These are phyloP conservation scores for Aristolochia contorta DNA, from an alignment of 164 flowering plant genomes.

Conservation along the genomic window DNA sequence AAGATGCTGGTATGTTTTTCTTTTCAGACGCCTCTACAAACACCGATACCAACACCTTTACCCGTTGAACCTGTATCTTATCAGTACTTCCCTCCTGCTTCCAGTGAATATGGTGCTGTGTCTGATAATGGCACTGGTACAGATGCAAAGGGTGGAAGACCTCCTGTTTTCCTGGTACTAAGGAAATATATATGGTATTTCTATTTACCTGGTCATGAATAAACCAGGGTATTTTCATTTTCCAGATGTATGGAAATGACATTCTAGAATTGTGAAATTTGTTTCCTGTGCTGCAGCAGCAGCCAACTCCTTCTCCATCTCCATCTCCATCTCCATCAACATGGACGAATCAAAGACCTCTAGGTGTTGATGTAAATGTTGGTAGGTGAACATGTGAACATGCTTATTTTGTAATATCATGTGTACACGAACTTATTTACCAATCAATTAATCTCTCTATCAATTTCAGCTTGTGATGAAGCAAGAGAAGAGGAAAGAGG, in stretches of 20 bases:
- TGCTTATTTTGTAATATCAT: background rate
- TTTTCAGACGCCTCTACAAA: constrained; percentile 14
- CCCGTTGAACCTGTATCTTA: constrained; percentile 10
- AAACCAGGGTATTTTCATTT: too few relatives aligned
- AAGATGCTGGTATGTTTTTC: background rate
- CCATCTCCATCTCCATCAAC: constrained; percentile 8
- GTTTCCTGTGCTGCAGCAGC: constrained; percentile 35
- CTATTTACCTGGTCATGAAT: background rate
- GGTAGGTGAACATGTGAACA: constrained; percentile 39
- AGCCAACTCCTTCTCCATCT: constrained; percentile 37
- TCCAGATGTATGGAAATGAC: background rate
- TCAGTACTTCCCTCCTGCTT: constrained; percentile 9
- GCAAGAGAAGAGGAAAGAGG: too few relatives aligned
- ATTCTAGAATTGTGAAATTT: background rate
- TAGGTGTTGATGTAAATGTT: constrained; percentile 82
- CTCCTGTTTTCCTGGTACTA: constrained; percentile 9
- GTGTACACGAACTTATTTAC: background rate
- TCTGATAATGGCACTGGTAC: constrained; percentile 5
- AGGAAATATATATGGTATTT: background rate
- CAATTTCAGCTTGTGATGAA: too few relatives aligned
- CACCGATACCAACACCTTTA: constrained; percentile 15
- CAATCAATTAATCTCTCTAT: too few relatives aligned
- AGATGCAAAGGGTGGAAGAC: constrained; percentile 7
- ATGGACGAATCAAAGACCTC: constrained; percentile 73
- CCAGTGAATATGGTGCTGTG: constrained; percentile 5